Evolutionary conservation across 1,284 basidiomycete species (phyloP), one percentile per base, ranked within the genome.

Genomic region (Pterula multifida): DNA sequence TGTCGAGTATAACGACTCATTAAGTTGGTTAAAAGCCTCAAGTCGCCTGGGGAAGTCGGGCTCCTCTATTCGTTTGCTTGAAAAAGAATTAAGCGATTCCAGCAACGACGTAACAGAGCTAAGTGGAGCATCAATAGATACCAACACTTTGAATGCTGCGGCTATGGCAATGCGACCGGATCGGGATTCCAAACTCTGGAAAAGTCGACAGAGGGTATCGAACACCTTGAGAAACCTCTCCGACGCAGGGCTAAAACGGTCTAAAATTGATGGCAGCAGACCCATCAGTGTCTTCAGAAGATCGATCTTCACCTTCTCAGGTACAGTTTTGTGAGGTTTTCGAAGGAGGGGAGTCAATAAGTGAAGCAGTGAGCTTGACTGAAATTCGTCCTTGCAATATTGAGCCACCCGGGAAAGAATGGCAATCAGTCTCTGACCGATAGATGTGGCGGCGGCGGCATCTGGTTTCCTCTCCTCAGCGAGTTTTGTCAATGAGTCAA

Each of bases 31-130:
- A 63, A 92, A 97, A 0, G 90, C 93, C 1, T 67, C 64, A 13
- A 98, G 71, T 2, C 95, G 85, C 45, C 78, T 76, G 55, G 97
- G 90, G 59, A 97, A 97, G 63, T 98, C 91, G 1, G 92, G 89
- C 62, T 98, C 93, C 49, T 96, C 92, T 35, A 95, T 65, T 13
- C 91, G 77, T 57, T 79, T 85, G 1, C 65, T 66, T 1, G 91
- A 94, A 64, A 84, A 98, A 0, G 94, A 81, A 60, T 98, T 98
- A 53, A 98, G 74, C 1, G 79, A 77, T 11, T 74, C 73, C 36
- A 91, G 61, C 2, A 93, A 63, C 6, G 70, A 64, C 0, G 81
- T 71, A 1, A 87, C 61, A 1, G 61, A 57, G 19, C 65, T 59
- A 25, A 90, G 67, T 1, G 69, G 62, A 0, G 66, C 54, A 51